These are phyloP conservation scores for Fusarium chuoi DNA, from an alignment of 2,329 filamentous ascomycete genomes.

Conservation along the genomic window DNA sequence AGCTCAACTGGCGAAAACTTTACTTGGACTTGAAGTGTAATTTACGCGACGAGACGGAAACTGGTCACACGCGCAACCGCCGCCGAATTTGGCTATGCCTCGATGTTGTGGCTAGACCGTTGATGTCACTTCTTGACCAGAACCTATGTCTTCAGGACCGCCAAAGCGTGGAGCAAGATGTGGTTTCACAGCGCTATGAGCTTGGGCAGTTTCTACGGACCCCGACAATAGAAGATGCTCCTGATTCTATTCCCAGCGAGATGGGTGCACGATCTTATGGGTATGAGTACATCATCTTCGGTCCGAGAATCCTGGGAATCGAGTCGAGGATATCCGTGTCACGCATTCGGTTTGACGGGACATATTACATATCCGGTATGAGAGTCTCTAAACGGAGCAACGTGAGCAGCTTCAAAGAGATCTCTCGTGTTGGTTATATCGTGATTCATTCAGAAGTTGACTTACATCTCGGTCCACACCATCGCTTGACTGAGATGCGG, in stretches of 20 bases:
- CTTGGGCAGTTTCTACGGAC: background rate
- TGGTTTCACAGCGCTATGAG: background rate
- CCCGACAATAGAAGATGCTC: background rate
- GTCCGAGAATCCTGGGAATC: fast-evolving
- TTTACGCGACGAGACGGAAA: background rate
- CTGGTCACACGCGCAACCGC: background rate
- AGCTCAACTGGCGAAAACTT: background rate
- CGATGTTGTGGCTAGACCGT: background rate
- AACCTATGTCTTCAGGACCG: background rate
- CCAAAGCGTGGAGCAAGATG: background rate
- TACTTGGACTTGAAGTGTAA: background rate
- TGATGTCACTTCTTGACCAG: background rate
- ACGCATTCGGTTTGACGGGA: background rate
- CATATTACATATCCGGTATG: background rate
- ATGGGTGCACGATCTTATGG: background rate
- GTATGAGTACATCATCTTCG: background rate
- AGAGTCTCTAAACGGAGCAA: background rate
- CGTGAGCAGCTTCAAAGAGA: background rate
- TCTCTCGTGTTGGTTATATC: background rate
- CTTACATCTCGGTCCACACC: background rate
- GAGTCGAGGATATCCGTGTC: background rate
- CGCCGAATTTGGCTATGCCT: background rate
- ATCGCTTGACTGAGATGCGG: background rate
- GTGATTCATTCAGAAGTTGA: background rate
- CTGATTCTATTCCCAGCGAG: background rate